These are phyloP conservation scores for Erythrophleum fordii DNA, from an alignment of 306 rosid genomes.

Conservation along the genomic window DNA sequence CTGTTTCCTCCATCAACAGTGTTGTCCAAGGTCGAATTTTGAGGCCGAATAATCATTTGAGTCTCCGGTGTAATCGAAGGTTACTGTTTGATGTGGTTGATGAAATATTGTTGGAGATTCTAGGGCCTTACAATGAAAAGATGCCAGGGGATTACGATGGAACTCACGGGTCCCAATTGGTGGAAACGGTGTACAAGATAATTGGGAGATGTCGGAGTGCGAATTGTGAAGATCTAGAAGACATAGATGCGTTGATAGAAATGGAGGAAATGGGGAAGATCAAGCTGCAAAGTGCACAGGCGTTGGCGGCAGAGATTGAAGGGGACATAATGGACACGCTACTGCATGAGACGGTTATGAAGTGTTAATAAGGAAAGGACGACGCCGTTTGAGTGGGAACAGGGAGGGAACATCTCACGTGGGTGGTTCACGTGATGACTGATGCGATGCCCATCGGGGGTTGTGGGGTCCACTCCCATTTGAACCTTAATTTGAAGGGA, in stretches of 20 bases:
- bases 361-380: not conserved
- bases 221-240: slow-evolving; percentile 73
- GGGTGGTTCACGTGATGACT: slow-evolving; percentile 57
- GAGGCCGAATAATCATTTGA: slow-evolving; percentile 28
- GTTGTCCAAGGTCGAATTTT: not conserved
- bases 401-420: slow-evolving; percentile 40
- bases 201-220: slow-evolving; percentile 56
- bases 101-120: slow-evolving; percentile 57
- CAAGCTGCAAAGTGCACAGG: slow-evolving; percentile 37
- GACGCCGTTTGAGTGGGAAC: slow-evolving; percentile 39
- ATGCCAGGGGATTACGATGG: slow-evolving; percentile 40
- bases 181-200: slow-evolving; percentile 56
- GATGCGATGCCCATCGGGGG: not conserved
- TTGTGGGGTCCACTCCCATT: slow-evolving; percentile 34
- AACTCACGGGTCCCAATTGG: slow-evolving; percentile 26
- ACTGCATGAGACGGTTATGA: slow-evolving; percentile 62
- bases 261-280: slow-evolving; percentile 47
- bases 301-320: slow-evolving; percentile 67
- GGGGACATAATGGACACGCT: slow-evolving; percentile 65
- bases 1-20: not conserved
- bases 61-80: slow-evolving; percentile 53
- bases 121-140: slow-evolving; percentile 37
- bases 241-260: slow-evolving; percentile 71
- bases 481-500: slow-evolving; percentile 30
- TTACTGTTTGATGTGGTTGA: slow-evolving; percentile 66